Conservation (phyloP, 305 asterid species). For the Fraxinus latifolia region DNA sequence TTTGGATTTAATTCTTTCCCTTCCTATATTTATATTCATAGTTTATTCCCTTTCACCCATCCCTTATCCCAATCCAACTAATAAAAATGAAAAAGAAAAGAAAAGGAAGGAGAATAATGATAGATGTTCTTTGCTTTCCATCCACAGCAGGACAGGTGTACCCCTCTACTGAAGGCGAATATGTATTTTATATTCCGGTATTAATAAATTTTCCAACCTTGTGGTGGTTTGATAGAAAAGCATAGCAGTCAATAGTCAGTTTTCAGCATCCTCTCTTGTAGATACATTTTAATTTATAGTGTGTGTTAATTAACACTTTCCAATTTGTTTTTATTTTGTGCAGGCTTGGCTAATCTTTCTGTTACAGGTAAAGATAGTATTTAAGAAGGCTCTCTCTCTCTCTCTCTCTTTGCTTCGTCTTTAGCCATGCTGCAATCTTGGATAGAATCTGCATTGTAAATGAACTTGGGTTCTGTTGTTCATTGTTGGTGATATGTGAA, state of each 20-base stretch:
- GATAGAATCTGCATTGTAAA: not conserved
- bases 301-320: slow-evolving; percentile 18
- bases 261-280: not conserved
- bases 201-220: not conserved
- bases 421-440: not conserved
- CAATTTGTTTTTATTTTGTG: slow-evolving; percentile 19
- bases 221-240: not conserved
- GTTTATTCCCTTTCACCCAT: not conserved
- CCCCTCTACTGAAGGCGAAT: not conserved
- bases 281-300: not conserved
- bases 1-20: not conserved
- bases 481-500: not conserved
- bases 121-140: not conserved
- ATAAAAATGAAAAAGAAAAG: not conserved
- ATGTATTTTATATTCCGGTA: not conserved
- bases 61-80: not conserved
- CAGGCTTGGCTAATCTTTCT: slow-evolving; percentile 80
- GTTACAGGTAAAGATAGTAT: slow-evolving; percentile 47
- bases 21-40: not conserved
- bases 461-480: not conserved
- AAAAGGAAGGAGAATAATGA: not conserved
- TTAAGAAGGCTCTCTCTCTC: not conserved
- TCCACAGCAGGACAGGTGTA: not conserved
- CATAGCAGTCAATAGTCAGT: not conserved
- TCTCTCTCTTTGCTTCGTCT: not conserved